phyloP scores from a whole-genome alignment of 345 rosid genomes.

The Lepidium sativum region DNA sequence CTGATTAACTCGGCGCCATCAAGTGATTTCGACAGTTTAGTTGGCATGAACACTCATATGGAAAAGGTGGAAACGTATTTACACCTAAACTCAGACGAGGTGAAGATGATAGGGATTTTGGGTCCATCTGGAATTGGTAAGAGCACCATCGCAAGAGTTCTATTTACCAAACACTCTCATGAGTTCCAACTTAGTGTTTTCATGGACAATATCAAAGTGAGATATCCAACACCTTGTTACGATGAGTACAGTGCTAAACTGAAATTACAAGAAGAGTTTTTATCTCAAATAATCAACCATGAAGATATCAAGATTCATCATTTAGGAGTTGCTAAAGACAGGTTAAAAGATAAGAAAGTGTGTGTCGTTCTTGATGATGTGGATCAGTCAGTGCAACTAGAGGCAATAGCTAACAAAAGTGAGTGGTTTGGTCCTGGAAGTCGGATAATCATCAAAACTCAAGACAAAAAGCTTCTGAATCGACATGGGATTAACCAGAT shows the following conservation, averaged over 20 bases:
- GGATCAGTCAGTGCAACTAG: not conserved
- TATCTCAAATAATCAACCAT: not conserved
- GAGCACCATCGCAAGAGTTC: slow-evolving; percentile 16
- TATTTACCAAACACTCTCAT: not conserved
- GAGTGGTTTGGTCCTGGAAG: not conserved
- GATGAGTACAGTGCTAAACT: not conserved
- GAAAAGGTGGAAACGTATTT: not conserved
- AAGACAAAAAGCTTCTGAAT: not conserved
- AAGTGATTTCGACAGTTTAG: not conserved
- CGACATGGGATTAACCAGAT: not conserved
- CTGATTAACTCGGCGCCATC: not conserved
- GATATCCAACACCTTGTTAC: not conserved
- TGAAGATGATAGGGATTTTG: not conserved
- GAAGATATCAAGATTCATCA: not conserved
- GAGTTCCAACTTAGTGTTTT: not conserved
- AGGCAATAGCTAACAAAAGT: not conserved
- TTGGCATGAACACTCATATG: not conserved
- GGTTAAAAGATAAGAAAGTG: not conserved
- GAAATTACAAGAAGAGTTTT: not conserved
- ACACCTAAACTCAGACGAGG: not conserved
- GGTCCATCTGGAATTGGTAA: not conserved
- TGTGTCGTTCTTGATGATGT: not conserved
- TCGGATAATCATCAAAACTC: not conserved
- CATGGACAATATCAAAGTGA: not conserved
- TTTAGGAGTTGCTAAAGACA: not conserved